Conservation (phyloP, 441 rosid genomes). For the Croton setiger region DNA sequence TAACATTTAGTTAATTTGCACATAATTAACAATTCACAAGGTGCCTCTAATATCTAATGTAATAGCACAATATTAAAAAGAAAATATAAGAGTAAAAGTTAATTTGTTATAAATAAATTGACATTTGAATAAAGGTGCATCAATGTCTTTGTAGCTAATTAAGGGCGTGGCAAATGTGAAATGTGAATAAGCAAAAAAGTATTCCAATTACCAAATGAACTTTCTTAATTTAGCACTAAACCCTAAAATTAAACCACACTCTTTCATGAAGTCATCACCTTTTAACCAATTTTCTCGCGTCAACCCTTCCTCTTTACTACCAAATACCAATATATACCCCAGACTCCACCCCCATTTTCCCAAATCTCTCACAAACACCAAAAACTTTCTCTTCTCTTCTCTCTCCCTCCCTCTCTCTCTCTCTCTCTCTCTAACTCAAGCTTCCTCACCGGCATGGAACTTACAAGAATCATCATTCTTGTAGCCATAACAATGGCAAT, state of each 20-base stretch:
- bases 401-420: not conserved
- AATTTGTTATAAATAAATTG: too few species aligned
- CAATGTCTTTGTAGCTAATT: not conserved
- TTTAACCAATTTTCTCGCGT: constrained; percentile 50
- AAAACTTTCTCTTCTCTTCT: not conserved
- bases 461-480: constrained; percentile 42
- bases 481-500: constrained; percentile 50
- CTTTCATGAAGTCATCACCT: constrained; percentile 25
- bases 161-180: not conserved
- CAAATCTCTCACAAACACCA: not conserved
- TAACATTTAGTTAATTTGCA: too few species aligned
- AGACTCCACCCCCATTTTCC: constrained; percentile 21
- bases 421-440: not conserved
- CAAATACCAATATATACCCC: constrained; percentile 36
- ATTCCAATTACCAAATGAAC: not conserved
- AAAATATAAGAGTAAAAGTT: too few species aligned
- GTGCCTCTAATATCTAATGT: too few species aligned
- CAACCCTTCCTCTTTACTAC: constrained; percentile 36
- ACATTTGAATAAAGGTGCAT: not conserved
- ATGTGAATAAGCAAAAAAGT: not conserved
- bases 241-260: constrained; percentile 35
- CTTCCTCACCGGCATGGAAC: constrained; percentile 27
- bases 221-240: constrained; percentile 13
- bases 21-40: too few species aligned
- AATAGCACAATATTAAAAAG: too few species aligned